Evolutionary conservation across 179 eudicot species (phyloP), one percentile per base, ranked within the genome.

Genomic region (Beta corolliflora): DNA sequence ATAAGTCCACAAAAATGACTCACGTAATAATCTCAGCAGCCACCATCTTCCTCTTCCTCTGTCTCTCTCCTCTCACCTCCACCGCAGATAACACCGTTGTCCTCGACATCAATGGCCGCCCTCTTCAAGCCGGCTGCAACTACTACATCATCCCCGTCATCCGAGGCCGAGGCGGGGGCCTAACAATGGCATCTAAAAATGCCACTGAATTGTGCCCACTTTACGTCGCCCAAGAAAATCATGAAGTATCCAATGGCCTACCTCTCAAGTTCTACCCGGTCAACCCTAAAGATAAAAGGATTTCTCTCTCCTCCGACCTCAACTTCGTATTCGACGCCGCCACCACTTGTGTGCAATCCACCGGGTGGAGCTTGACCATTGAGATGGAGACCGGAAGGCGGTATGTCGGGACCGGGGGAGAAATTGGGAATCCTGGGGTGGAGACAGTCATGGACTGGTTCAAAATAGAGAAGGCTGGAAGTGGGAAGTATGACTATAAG

Each of bases 391-490:
- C 81, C 21, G 78, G 83, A 18, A 73, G 67, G 76, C 29, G 52
- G 67, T 71, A 76, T 1, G 81, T 88, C 23, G 77, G 71, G 61
- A 85, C 83, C 8, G 89, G 89, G 18, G 91, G 89, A 10, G 67
- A 41, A 3, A 48, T 68, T 13, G 91, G 89, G 7, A 83, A 80
- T 72, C 89, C 88, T 0, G 89, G 91, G 11, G 9, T 21, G 8
- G 75, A 52, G n/a, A 89, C 89, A 0, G 14, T 85, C 7, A 15
- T 55, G 29, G 87, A 76, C 21, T 88, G 91, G 91, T 88, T 88
- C 45, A 81, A 83, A 59, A 85, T 88, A 16, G 82, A 83, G 76
- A 83, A 81, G 70, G 82, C 66, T 25, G 85, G 78, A 58, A 41
- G 52, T 10, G 82, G 76, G 3, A 15, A 73, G 45, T 71, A 45